Conservation (phyloP, 345 rosid species). For the Citrus maxima region DNA sequence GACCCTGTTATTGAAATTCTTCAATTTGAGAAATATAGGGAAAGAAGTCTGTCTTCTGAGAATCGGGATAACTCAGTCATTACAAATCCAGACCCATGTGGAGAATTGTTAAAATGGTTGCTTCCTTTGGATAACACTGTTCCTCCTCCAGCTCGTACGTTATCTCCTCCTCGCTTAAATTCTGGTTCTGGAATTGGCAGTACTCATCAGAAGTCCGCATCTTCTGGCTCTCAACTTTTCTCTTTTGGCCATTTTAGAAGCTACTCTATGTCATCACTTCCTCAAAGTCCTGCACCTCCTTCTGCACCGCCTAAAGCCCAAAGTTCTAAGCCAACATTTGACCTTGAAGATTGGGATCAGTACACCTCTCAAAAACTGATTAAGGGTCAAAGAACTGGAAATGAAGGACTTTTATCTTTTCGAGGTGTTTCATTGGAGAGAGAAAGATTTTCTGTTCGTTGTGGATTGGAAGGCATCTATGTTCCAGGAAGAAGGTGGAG, state of each 20-base stretch:
- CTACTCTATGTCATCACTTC: conserved; percentile 96
- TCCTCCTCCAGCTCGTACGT: conserved; percentile 51
- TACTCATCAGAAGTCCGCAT: conserved; percentile 48
- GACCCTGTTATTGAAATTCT: conserved; percentile 92
- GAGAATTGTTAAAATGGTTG: conserved; percentile 86
- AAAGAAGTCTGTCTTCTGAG: conserved; percentile 30
- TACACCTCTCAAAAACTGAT: conserved; percentile 48
- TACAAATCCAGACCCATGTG: conserved; percentile 58
- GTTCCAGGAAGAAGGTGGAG: conserved; percentile 95
- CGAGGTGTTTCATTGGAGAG: conserved; percentile 83
- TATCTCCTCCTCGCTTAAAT: conserved; percentile 53
- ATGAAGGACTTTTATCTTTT: conserved; percentile 75
- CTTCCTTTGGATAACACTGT: conserved; percentile 79
- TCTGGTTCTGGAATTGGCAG: conserved; percentile 56
- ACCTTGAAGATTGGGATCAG: conserved; percentile 74
- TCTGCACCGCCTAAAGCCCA: conserved; percentile 54
- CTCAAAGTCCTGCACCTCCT: conserved; percentile 65
- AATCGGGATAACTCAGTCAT: conserved; percentile 31
- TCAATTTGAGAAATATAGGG: conserved; percentile 86
- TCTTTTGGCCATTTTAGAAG: conserved; percentile 88
- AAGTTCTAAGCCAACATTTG: conserved; percentile 75
- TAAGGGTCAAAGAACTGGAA: conserved; percentile 42
- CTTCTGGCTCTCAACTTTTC: conserved; percentile 83
- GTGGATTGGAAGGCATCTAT: conserved; percentile 93
- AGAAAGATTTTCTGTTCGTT: conserved; percentile 86